Conservation (phyloP, 805 yeast genomes). For the Wickerhamia fluorescens region DNA sequence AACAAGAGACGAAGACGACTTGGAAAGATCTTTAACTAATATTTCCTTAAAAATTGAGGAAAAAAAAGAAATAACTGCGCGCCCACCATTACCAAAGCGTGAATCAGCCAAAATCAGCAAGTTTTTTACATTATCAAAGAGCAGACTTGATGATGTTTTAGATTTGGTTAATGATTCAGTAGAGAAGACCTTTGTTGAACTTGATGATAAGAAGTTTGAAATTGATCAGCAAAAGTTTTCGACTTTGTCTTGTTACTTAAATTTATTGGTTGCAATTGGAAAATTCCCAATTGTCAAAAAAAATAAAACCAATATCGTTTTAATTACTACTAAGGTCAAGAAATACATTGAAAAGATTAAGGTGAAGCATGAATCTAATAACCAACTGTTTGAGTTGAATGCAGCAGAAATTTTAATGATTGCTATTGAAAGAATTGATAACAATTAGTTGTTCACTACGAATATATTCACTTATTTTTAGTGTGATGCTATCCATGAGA, state of each 20-base stretch:
- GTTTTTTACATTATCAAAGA: conserved; percentile 37
- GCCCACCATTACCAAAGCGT: conserved; percentile 15
- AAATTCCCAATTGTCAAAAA: conserved; percentile 11
- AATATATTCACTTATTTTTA: neutral
- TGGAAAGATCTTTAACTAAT: conserved; percentile 1
- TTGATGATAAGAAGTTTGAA: too few relatives aligned
- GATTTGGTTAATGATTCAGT: conserved; percentile 35
- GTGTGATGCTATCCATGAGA: too few relatives aligned
- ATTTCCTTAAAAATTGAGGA: conserved; percentile 5
- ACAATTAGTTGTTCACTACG: too few relatives aligned
- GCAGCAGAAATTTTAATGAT: conserved; percentile 28
- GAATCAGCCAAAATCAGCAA: conserved; percentile 18
- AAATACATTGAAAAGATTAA: conserved; percentile 12
- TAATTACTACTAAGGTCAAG: conserved; percentile 10
- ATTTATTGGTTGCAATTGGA: conserved; percentile 38
- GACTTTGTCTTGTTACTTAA: conserved; percentile 48
- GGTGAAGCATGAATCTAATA: conserved; percentile 9
- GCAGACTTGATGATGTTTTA: conserved; percentile 37
- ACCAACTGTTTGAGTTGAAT: conserved; percentile 16
- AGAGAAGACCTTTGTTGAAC: conserved; percentile 23
- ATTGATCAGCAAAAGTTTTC: too few relatives aligned
- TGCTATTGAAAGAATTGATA: conserved; percentile 28
- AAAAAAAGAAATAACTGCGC: conserved; percentile 4
- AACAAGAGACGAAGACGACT: conserved; percentile 1
- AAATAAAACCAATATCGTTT: conserved; percentile 9